Percentiles rank a stretch among this genome's conserved stretches.
phyloP scores from a whole-genome alignment of 176 grass and related monocot genomes.

The Rhynchospora tenuis region DNA sequence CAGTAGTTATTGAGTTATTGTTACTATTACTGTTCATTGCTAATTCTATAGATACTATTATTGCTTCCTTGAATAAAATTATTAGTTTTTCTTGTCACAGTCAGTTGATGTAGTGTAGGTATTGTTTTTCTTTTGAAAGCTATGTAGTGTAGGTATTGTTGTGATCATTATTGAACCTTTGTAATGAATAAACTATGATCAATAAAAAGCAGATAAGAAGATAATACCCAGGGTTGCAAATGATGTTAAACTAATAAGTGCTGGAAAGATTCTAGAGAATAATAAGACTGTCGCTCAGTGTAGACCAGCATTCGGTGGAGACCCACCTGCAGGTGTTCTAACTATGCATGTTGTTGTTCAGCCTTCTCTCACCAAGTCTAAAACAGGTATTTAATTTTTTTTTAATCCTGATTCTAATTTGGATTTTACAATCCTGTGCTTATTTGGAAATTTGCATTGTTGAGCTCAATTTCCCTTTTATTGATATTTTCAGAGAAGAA shows the following conservation, averaged over 20 bases:
- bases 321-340: slow-evolving; percentile 37
- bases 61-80: not conserved
- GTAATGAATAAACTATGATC: not conserved
- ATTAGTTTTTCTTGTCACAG: not conserved
- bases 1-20: not conserved
- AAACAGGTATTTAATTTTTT: slow-evolving; percentile 28
- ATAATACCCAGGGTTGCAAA: slow-evolving; percentile 40
- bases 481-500: slow-evolving; percentile 21
- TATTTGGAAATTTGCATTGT: not conserved
- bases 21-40: not conserved
- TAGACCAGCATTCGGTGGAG: slow-evolving; percentile 31
- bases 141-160: not conserved
- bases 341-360: slow-evolving; percentile 46
- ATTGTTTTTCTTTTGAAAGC: no score
- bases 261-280: slow-evolving; percentile 39
- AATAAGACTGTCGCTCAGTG: slow-evolving; percentile 35
- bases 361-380: slow-evolving; percentile 33
- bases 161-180: not conserved
- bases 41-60: not conserved
- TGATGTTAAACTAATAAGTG: slow-evolving; percentile 38
- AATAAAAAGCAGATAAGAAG: slow-evolving; percentile 36
- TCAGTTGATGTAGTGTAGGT: not conserved
- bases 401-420: not conserved
- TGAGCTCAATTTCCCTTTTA: not conserved
- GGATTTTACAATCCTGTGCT: not conserved